Base-by-base conservation (phyloP, 1,139 yeast species). In the Spencermartinsiella ligniputridi region DNA sequence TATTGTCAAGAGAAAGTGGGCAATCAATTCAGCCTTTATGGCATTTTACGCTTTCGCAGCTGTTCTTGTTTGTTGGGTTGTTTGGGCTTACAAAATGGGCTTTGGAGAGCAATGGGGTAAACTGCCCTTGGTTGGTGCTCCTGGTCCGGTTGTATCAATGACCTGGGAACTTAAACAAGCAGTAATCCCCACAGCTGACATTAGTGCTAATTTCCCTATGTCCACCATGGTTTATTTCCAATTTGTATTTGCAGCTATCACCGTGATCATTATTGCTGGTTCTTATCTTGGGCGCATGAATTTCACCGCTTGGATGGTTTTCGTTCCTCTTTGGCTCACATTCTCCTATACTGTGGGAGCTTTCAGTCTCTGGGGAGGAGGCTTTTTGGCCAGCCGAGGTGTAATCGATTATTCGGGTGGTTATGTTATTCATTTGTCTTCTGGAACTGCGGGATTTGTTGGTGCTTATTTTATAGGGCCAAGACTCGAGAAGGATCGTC, bases 291-390 rank as follows among this genome's bases (percentile, higher is more conserved):
- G 43, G 3, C 27, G 43, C 2, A 40, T 40, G 43, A 40, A 40
- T 25, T 40, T 40, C 39, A 24, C 24, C 13, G 43, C 43, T 15
- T 40, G 43, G 43, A 40, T 40, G 43, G 21, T 40, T 17, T 40
- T 24, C 20, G 43, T 40, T 9, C 43, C 43, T 17, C 43, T 40
- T 15, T 40, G 43, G 43, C 39, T 40, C 13, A 40, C 43, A 5
- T 35, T 40, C 17, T 40, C 43, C 13, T 40, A 40, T 25, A 40
- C 43, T 1, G 43, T 40, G 17, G 43, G 43, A n/a, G 43, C 43
- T 11, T 40, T 40, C 39, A 40, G 43, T 40, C 39, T 40, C 4
- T 40, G 43, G 43, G 43, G 43, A 16, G 43, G 43, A 9, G 43
- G 43, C 6, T 40, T 40, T 35, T 35, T 40, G 35, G 39, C 34